phyloP scores from a whole-genome alignment of 331 rosid genomes.

The Ulmus americana region DNA sequence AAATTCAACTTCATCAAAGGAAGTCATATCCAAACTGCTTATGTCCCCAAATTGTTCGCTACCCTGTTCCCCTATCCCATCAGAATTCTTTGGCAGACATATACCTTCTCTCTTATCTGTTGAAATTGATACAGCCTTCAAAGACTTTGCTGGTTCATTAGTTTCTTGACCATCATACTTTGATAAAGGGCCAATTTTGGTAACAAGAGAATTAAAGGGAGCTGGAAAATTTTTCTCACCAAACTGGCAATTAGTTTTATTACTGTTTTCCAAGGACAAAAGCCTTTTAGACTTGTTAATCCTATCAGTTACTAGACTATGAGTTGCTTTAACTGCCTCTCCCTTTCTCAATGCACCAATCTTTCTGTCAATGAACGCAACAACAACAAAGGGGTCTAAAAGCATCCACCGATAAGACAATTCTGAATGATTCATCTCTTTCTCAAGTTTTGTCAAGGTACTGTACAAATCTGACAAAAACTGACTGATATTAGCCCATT shows the following conservation, averaged over 20 bases:
- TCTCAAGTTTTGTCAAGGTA: conserved; percentile 51
- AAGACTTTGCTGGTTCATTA: conserved; percentile 17
- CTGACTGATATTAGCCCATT: conserved; percentile 62
- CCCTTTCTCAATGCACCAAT: conserved; percentile 81
- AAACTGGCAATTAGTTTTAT: conserved; percentile 8
- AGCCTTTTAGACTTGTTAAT: conserved; percentile 22
- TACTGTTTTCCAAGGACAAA: conserved; percentile 25
- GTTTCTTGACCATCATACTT: conserved; percentile 19
- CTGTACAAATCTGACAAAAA: conserved; percentile 70
- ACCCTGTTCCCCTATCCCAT: conserved; percentile 26
- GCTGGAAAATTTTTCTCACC: conserved; percentile 30
- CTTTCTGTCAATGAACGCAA: conserved; percentile 62
- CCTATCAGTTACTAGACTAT: conserved; percentile 32
- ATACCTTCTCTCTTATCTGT: conserved; percentile 9
- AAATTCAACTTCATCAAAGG: conserved; percentile 30
- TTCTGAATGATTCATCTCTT: conserved; percentile 37
- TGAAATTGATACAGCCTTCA: conserved; percentile 16
- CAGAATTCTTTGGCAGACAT: conserved; percentile 13
- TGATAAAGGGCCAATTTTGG: conserved; percentile 25
- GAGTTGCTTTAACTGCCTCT: conserved; percentile 54
- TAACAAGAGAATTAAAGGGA: conserved; percentile 28
- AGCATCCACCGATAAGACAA: conserved; percentile 72
- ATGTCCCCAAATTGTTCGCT: conserved; percentile 24
- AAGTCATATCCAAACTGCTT: conserved; percentile 30
- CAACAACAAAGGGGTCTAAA: conserved; percentile 78